Conservation (phyloP, 1,139 yeast species). For the Arxiozyma telluris region DNA sequence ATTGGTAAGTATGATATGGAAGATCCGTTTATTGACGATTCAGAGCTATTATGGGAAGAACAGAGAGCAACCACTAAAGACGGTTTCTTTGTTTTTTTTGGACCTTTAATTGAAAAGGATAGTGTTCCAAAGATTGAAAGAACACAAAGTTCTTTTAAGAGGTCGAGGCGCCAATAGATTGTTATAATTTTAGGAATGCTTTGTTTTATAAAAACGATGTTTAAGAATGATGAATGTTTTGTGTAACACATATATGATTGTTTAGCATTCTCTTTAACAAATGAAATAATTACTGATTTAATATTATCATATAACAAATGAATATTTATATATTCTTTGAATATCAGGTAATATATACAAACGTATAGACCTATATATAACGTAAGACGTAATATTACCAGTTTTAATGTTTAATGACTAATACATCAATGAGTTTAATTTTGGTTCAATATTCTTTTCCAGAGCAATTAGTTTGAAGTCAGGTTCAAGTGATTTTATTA, state of each 20-base stretch:
- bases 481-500: not conserved
- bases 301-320: not conserved
- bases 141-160: slow-evolving; percentile 22
- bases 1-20: slow-evolving; percentile 85
- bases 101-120: slow-evolving; percentile 75
- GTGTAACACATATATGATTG: not conserved
- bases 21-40: slow-evolving; percentile 96
- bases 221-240: too few relatives aligned
- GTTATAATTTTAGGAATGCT: not conserved
- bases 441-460: not conserved
- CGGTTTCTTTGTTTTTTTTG: slow-evolving; percentile 94
- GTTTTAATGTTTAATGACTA: not conserved
- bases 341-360: not conserved
- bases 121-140: slow-evolving; percentile 36
- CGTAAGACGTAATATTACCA: too few relatives aligned
- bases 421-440: not conserved
- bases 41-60: slow-evolving; percentile 87
- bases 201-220: not conserved
- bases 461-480: not conserved
- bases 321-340: not conserved
- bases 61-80: slow-evolving; percentile 87
- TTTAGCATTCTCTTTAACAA: too few relatives aligned
- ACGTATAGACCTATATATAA: too few relatives aligned
- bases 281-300: not conserved
- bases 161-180: not conserved